Percentiles rank a stretch among this genome's conserved stretches.
Evolutionary conservation across 768 basidiomycete genomes (phyloP).

Genomic region (Clavulina sp.): DNA sequence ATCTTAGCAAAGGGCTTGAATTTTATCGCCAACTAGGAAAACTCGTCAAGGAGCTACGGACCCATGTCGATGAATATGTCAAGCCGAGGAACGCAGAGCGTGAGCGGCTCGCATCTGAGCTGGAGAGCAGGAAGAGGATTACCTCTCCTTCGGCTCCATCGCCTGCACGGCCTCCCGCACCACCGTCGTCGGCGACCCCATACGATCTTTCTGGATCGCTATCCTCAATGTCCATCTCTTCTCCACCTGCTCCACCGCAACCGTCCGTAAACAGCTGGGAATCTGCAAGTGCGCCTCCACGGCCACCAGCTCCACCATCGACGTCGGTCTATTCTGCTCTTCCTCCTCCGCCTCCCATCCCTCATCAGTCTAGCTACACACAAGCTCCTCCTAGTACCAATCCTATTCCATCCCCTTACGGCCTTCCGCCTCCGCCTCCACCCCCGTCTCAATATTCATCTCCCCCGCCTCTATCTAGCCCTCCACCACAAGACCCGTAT

Average conservation of each 20-base stretch:
- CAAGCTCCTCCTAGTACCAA: neutral
- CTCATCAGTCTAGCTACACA: constrained; percentile 1
- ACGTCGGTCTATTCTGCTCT: neutral
- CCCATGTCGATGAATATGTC: constrained; percentile 45
- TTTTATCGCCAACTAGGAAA: constrained; percentile 74
- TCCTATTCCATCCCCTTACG: neutral
- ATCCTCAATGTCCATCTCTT: constrained; percentile 34
- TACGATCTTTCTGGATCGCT: constrained; percentile 32
- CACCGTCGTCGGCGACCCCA: constrained; percentile 8
- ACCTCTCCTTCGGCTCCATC: constrained; percentile 21
- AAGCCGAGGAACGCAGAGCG: constrained; percentile 49
- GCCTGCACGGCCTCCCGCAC: constrained; percentile 14
- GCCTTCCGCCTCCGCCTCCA: constrained; percentile 7
- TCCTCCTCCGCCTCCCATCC: constrained; percentile 8
- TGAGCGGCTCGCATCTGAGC: constrained; percentile 42
- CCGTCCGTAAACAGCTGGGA: constrained; percentile 15
- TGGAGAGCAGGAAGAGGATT: constrained; percentile 55
- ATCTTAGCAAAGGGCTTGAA: constrained; percentile 59
- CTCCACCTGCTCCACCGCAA: constrained; percentile 20
- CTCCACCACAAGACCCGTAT: constrained; percentile 17
- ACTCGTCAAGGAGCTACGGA: constrained; percentile 37
- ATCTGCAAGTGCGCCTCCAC: constrained; percentile 15
- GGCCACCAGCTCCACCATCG: constrained; percentile 4
- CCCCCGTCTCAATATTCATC: constrained; percentile 29
- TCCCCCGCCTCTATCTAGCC: constrained; percentile 29